A percentile compares a stretch with the other conserved stretches of the same genome.
These are phyloP conservation scores for Alloteropsis semialata DNA, from an alignment of 176 grass and related monocot genomes.

Conservation along the genomic window DNA sequence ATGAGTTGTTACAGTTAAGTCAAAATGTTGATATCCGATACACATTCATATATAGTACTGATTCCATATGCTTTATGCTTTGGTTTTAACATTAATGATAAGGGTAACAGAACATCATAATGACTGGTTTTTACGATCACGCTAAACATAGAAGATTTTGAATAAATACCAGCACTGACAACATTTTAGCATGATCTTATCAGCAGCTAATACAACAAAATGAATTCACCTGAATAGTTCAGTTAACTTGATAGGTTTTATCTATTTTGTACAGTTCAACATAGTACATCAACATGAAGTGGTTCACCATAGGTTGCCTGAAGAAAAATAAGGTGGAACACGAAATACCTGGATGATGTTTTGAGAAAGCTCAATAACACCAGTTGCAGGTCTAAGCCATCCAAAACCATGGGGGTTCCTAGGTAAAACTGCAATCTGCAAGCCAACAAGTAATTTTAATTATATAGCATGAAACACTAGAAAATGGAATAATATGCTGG, in stretches of 20 bases:
- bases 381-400: conserved; percentile 91
- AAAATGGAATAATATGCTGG: neutral
- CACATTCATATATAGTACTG: neutral
- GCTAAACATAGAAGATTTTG: neutral
- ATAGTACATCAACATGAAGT: neutral
- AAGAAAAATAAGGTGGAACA: neutral
- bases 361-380: conserved; percentile 97
- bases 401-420: conserved; percentile 73
- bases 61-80: neutral
- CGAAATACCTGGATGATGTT: conserved; percentile 84
- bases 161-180: neutral
- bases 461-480: neutral
- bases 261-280: neutral
- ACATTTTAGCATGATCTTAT: neutral
- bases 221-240: neutral
- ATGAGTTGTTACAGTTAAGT: neutral
- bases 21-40: neutral
- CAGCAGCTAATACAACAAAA: neutral
- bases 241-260: neutral
- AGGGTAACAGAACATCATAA: neutral
- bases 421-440: conserved; percentile 92
- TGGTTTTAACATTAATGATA: neutral
- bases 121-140: neutral
- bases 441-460: conserved; percentile 1
- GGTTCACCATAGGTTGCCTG: neutral